Evolutionary conservation across 257 asterid species (phyloP).

Genomic region (Capsicum pubescens): DNA sequence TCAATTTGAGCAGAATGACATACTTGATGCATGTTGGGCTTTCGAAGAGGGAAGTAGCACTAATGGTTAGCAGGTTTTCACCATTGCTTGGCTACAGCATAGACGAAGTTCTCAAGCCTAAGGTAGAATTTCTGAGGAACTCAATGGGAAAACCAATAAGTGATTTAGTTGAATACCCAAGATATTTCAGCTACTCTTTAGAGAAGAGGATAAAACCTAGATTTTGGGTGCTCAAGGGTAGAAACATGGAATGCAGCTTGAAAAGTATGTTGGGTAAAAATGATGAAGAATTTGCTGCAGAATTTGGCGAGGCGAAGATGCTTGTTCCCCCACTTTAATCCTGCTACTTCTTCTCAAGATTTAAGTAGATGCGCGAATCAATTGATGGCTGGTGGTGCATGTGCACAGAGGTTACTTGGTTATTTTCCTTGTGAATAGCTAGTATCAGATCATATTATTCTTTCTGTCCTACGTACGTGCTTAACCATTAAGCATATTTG

Average conservation of each 20-base stretch:
- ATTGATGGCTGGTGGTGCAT: constrained; percentile 1
- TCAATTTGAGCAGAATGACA: constrained; percentile 54
- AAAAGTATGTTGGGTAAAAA: constrained; percentile 87
- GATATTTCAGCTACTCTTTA: constrained; percentile 94
- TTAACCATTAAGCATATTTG: too few relatives aligned
- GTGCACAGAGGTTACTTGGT: background rate
- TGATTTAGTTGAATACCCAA: constrained; percentile 82
- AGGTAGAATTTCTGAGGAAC: constrained; percentile 66
- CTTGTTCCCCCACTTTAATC: constrained; percentile 44
- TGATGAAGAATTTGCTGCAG: constrained; percentile 78
- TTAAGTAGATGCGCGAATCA: background rate
- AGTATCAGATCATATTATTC: background rate
- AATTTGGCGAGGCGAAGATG: constrained; percentile 52
- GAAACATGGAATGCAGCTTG: constrained; percentile 61
- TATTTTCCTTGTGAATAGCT: constrained; percentile 7
- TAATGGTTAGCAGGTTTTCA: constrained; percentile 79
- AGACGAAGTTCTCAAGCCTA: constrained; percentile 78
- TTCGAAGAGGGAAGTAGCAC: constrained; percentile 65
- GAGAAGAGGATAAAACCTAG: constrained; percentile 96
- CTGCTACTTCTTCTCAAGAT: background rate
- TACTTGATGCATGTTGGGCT: constrained; percentile 70
- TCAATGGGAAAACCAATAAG: constrained; percentile 71
- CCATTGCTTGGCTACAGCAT: constrained; percentile 91
- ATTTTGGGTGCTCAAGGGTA: constrained; percentile 67
- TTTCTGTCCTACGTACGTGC: background rate